A percentile compares a stretch with the other conserved stretches of the same genome.
Conservation (phyloP, 2,329 filamentous ascomycete species). For the Hypoxylon sp. region DNA sequence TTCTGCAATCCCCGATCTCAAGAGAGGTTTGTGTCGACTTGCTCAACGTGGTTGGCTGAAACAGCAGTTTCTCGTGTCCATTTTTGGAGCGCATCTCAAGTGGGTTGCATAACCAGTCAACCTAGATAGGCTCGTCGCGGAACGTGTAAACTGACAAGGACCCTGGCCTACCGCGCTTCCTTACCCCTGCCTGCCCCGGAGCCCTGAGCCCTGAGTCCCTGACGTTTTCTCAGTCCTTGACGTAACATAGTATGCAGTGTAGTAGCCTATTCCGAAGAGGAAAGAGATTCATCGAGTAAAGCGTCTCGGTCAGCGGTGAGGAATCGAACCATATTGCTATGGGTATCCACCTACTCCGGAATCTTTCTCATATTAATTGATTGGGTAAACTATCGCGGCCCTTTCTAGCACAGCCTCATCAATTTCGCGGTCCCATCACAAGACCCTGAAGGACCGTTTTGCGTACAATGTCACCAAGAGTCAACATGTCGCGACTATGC, state of each 20-base stretch:
- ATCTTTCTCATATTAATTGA: slow-evolving; percentile 35
- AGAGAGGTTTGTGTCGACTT: slow-evolving; percentile 37
- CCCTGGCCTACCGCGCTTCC: slow-evolving; percentile 31
- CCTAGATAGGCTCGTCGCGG: slow-evolving; percentile 46
- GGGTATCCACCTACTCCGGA: slow-evolving; percentile 38
- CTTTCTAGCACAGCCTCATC: slow-evolving; percentile 36
- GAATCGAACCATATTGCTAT: slow-evolving; percentile 42
- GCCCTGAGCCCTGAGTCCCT: slow-evolving; percentile 37
- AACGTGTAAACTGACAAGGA: slow-evolving; percentile 44
- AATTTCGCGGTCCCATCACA: slow-evolving; percentile 24
- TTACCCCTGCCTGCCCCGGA: slow-evolving; percentile 40
- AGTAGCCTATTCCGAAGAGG: slow-evolving; percentile 44
- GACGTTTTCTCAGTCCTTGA: slow-evolving; percentile 39
- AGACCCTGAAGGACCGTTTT: slow-evolving; percentile 24
- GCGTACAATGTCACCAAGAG: slow-evolving; percentile 12
- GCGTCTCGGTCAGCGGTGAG: slow-evolving; percentile 47
- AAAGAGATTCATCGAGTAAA: slow-evolving; percentile 40
- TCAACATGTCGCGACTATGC: neutral
- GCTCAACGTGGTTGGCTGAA: slow-evolving; percentile 57
- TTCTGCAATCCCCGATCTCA: slow-evolving; percentile 48
- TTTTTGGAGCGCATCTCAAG: slow-evolving; percentile 55
- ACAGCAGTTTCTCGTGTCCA: slow-evolving; percentile 63
- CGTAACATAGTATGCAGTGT: slow-evolving; percentile 41
- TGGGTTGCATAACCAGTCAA: slow-evolving; percentile 46
- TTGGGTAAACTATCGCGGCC: slow-evolving; percentile 36